Percentiles rank a stretch among this genome's conserved stretches.
These are phyloP conservation scores for Arctium lappa DNA, from an alignment of 129 eudicot genomes.

Conservation along the genomic window DNA sequence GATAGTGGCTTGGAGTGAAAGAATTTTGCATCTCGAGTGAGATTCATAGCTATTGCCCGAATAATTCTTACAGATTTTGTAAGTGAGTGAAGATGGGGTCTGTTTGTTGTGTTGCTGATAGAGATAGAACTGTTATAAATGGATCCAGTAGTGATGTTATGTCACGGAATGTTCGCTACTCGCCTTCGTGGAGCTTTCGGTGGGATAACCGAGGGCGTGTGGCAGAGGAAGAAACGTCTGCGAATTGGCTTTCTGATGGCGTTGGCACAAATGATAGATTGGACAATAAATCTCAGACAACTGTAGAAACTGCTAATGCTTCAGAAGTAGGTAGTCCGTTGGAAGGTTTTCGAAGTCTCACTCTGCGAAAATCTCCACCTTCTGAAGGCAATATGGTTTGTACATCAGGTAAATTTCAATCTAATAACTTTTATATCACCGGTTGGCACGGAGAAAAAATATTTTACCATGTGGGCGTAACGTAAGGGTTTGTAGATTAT, in stretches of 20 bases:
- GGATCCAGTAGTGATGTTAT: conserved; percentile 51
- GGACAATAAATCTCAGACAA: conserved; percentile 66
- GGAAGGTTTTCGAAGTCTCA: conserved; percentile 52
- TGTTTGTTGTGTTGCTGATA: conserved; percentile 94
- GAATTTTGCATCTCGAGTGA: not conserved
- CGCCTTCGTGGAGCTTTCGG: conserved; percentile 95
- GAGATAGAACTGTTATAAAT: conserved; percentile 67
- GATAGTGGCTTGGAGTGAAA: conserved; percentile 7
- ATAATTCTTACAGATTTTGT: conserved; percentile 22
- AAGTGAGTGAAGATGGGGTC: conserved; percentile 72
- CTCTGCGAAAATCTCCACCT: conserved; percentile 70
- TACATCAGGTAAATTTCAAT: conserved; percentile 30
- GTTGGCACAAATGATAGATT: conserved; percentile 43
- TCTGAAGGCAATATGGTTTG: conserved; percentile 42
- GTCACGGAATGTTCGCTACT: conserved; percentile 65
- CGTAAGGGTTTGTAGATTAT: not conserved
- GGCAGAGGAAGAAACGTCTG: conserved; percentile 80
- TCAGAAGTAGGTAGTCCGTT: conserved; percentile 93
- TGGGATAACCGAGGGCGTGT: conserved; percentile 94
- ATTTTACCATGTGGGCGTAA: not conserved
- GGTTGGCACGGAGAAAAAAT: not conserved
- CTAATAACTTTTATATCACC: not conserved
- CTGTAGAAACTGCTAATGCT: conserved; percentile 62
- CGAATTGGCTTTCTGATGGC: conserved; percentile 57
- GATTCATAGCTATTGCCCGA: conserved; percentile 9